Evolutionary conservation across 257 asterid genomes (phyloP).

Genomic region (Solanum bulbocastanum): DNA sequence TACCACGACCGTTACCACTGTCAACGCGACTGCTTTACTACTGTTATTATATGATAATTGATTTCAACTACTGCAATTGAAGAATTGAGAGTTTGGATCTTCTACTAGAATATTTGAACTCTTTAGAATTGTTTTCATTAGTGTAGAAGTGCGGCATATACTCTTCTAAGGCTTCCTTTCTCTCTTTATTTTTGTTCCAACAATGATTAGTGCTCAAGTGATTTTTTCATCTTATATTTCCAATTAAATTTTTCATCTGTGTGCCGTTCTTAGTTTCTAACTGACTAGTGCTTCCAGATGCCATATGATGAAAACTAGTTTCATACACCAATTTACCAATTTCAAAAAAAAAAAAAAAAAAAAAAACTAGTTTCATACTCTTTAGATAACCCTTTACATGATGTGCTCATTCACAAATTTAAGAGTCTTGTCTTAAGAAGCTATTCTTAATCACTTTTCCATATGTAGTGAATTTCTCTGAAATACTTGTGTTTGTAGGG

Average conservation of each 20-base stretch:
- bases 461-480: neutral
- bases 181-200: neutral
- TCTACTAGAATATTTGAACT: neutral
- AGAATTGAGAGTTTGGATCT: neutral
- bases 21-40: slow-evolving; percentile 11
- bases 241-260: neutral
- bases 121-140: neutral
- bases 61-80: neutral
- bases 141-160: neutral
- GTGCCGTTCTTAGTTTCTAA: neutral
- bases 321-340: neutral
- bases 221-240: neutral
- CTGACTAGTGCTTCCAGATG: neutral
- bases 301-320: neutral
- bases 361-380: neutral
- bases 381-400: neutral
- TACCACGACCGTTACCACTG: slow-evolving; percentile 41
- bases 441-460: neutral
- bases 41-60: neutral
- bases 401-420: neutral
- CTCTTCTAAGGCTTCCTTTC: neutral
- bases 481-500: slow-evolving; percentile 34
- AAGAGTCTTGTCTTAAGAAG: neutral
- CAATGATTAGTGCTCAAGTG: neutral
- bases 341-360: neutral